Evolutionary conservation across 306 rosid species (phyloP).

Genomic region (Rosa multiflora): DNA sequence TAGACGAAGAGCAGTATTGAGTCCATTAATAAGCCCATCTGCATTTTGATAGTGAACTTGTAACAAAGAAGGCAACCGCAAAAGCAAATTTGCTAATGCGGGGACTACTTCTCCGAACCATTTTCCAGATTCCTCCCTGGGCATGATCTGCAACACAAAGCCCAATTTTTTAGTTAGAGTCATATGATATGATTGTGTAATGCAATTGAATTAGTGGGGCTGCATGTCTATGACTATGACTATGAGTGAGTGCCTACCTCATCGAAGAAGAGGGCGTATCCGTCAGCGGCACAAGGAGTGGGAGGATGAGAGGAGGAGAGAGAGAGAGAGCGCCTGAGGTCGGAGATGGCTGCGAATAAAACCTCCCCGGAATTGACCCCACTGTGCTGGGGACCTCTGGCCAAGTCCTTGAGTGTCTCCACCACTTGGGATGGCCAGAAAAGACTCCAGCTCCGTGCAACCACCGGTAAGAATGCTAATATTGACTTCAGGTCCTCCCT

Average conservation of each 20-base stretch:
- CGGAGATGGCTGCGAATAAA: constrained; percentile 52
- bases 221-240: too few relatives aligned
- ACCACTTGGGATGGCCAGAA: constrained; percentile 79
- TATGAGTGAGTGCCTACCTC: constrained; percentile 40
- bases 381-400: constrained; percentile 52
- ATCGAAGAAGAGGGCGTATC: constrained; percentile 76
- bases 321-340: constrained; percentile 53
- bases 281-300: constrained; percentile 45
- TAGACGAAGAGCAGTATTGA: constrained; percentile 61
- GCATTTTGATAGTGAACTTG: constrained; percentile 68
- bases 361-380: constrained; percentile 49
- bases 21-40: constrained; percentile 31
- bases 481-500: constrained; percentile 71
- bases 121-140: constrained; percentile 51
- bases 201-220: not conserved
- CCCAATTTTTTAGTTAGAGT: too few relatives aligned
- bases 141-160: constrained; percentile 55
- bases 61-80: constrained; percentile 71
- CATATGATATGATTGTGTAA: too few relatives aligned
- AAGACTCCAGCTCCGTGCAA: constrained; percentile 43
- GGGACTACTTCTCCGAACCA: constrained; percentile 78
- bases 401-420: constrained; percentile 52
- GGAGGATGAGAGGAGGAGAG: constrained; percentile 40
- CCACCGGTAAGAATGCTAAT: constrained; percentile 58
- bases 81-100: constrained; percentile 63